phyloP scores from a whole-genome alignment of 83 land plant genomes.

The Picea mariana region DNA sequence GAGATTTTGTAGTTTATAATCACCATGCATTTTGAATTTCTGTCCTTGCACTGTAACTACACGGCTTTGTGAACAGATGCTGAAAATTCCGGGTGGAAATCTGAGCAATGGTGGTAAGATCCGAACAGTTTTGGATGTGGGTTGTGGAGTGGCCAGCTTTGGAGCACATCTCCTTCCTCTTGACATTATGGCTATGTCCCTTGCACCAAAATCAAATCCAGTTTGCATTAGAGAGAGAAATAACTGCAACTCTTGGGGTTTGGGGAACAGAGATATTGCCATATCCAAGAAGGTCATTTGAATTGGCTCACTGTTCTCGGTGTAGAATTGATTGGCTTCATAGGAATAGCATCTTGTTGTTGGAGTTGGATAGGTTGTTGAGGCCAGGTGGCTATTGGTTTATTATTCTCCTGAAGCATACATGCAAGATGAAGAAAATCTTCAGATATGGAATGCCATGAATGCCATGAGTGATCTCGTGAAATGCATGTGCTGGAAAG shows the following conservation, averaged over 20 bases:
- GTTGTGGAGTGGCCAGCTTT: conserved; percentile 57
- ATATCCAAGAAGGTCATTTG: conserved; percentile 72
- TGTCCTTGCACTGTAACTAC: too few relatives aligned
- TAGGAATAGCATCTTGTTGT: conserved; percentile 63
- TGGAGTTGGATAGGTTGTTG: conserved; percentile 65
- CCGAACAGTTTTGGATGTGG: conserved; percentile 47
- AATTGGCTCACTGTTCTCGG: conserved; percentile 74
- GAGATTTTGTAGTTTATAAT: too few relatives aligned
- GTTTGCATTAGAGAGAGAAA: conserved; percentile 52
- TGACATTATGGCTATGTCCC: conserved; percentile 43
- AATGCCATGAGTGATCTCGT: conserved; percentile 57
- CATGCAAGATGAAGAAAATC: conserved; percentile 64
- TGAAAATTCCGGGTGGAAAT: conserved; percentile 28
- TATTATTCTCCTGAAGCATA: conserved; percentile 78
- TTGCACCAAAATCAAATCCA: conserved; percentile 53
- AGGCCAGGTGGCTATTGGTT: conserved; percentile 75
- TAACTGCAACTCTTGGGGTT: conserved; percentile 46
- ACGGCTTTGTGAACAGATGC: conserved; percentile 5
- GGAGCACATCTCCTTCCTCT: conserved; percentile 48
- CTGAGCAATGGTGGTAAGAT: conserved; percentile 36
- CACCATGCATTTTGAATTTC: too few relatives aligned
- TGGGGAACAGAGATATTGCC: conserved; percentile 48
- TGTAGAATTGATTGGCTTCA: conserved; percentile 79
- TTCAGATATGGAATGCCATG: conserved; percentile 63
- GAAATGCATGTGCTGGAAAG: conserved; percentile 66